Evolutionary conservation across 148 eudicot genomes (phyloP).

Genomic region (Heliosperma pusillum): DNA sequence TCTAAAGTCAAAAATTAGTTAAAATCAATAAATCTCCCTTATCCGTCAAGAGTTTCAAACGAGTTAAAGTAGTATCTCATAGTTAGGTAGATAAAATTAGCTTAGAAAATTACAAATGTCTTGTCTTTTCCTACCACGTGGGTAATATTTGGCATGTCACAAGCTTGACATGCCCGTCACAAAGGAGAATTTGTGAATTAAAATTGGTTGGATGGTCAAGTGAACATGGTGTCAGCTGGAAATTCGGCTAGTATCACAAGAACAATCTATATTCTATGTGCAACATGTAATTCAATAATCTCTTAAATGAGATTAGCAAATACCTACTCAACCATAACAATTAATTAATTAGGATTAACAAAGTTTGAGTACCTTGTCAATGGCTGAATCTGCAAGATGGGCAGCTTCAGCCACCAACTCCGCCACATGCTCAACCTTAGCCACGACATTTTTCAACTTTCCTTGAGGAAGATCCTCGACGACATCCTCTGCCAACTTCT

Average conservation of each 20-base stretch:
- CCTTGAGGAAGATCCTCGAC: constrained; percentile 34
- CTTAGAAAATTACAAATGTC: too few relatives aligned
- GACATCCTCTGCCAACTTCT: constrained; percentile 38
- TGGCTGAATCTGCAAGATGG: constrained; percentile 29
- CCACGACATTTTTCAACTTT: constrained; percentile 20
- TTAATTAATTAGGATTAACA: too few relatives aligned
- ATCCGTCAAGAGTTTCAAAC: too few relatives aligned
- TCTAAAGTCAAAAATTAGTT: too few relatives aligned
- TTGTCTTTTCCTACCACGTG: too few relatives aligned
- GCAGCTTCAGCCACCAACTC: constrained; percentile 36
- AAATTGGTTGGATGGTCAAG: too few relatives aligned
- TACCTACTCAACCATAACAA: not conserved
- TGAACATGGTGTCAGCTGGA: not conserved
- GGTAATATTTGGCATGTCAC: too few relatives aligned
- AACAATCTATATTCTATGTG: not conserved
- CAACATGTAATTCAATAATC: constrained; percentile 5
- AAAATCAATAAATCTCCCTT: too few relatives aligned
- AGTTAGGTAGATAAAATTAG: too few relatives aligned
- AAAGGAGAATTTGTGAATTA: too few relatives aligned
- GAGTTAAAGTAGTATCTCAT: too few relatives aligned
- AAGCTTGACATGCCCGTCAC: too few relatives aligned
- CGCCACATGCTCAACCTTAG: constrained; percentile 29
- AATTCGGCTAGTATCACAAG: not conserved
- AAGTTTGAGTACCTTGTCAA: constrained; percentile 52
- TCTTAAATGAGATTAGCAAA: not conserved